A percentile compares a stretch with the other conserved stretches of the same genome.
phyloP scores from a whole-genome alignment of 2,329 filamentous ascomycete genomes.

The Penicillium sp. region DNA sequence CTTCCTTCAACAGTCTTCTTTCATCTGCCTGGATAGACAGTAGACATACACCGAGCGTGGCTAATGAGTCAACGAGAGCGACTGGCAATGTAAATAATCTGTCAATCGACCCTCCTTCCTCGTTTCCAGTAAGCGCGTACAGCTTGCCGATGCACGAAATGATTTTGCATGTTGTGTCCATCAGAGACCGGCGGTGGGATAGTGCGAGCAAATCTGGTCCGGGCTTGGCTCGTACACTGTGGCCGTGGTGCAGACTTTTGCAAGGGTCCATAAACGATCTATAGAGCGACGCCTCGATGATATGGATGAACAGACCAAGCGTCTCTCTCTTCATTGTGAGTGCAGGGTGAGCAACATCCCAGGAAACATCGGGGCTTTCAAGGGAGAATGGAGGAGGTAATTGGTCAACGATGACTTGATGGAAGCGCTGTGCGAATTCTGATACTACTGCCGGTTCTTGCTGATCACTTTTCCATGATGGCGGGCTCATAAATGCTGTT shows the following conservation, averaged over 20 bases:
- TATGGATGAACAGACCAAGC: conserved; percentile 10
- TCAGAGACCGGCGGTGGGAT: conserved; percentile 13
- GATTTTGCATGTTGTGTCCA: conserved; percentile 11
- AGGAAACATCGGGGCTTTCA: conserved; percentile 9
- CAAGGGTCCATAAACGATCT: conserved; percentile 16
- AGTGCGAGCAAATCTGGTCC: conserved; percentile 12
- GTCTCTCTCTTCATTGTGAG: conserved; percentile 8
- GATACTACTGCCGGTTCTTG: conserved; percentile 6
- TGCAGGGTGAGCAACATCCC: conserved; percentile 8
- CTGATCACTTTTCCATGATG: conserved; percentile 16
- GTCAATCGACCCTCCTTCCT: conserved; percentile 7
- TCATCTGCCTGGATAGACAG: conserved; percentile 15
- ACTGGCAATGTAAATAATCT: conserved; percentile 11
- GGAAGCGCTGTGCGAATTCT: conserved; percentile 17
- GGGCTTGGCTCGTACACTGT: not conserved
- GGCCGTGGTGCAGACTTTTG: conserved; percentile 9
- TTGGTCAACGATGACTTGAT: conserved; percentile 15
- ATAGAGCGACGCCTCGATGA: conserved; percentile 12
- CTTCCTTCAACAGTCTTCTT: conserved; percentile 2
- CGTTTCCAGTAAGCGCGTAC: conserved; percentile 8
- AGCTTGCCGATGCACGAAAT: conserved; percentile 9
- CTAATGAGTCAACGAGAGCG: conserved; percentile 10
- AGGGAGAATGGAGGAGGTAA: conserved; percentile 11
- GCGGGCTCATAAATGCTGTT: conserved; percentile 17
- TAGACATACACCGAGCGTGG: conserved; percentile 12